Percentiles rank a stretch among this genome's conserved stretches.
phyloP scores from a whole-genome alignment of 371 early-diverging fungal species.

The Actinomortierella ambigua region DNA sequence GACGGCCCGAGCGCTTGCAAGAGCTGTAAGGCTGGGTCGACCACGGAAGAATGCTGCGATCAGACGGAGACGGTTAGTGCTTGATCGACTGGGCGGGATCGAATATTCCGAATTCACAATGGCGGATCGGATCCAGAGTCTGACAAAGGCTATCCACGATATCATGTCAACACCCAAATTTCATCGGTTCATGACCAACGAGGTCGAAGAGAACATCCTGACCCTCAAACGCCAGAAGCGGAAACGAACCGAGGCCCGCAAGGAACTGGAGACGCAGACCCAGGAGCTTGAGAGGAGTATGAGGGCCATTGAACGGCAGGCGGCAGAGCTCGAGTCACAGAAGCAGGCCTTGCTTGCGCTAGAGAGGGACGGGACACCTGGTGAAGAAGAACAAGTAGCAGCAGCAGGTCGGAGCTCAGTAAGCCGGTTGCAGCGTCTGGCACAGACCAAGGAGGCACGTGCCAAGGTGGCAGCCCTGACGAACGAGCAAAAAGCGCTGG shows the following conservation, averaged over 20 bases:
- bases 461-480: constrained; percentile 22
- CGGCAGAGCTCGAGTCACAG: constrained; percentile 24
- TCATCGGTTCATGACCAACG: constrained; percentile 39
- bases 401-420: constrained; percentile 8
- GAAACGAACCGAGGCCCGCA: constrained; percentile 32
- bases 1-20: too few species aligned
- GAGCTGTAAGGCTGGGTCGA: too few species aligned
- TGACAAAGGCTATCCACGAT: constrained; percentile 42
- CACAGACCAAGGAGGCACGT: constrained; percentile 39
- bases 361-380: constrained; percentile 19
- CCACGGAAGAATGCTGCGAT: constrained; percentile 6
- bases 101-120: constrained; percentile 35
- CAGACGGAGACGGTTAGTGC: constrained; percentile 4
- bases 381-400: constrained; percentile 18
- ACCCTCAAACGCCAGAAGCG: constrained; percentile 34
- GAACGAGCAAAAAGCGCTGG: constrained; percentile 27
- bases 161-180: constrained; percentile 32
- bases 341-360: constrained; percentile 25
- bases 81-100: constrained; percentile 20
- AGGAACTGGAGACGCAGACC: constrained; percentile 26
- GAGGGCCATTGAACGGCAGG: constrained; percentile 33
- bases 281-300: constrained; percentile 38
- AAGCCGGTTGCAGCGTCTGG: constrained; percentile 25
- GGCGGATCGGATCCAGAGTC: constrained; percentile 33
- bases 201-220: constrained; percentile 40